Percentiles rank a stretch among this genome's conserved stretches.
phyloP scores from a whole-genome alignment of 2,329 filamentous ascomycete species.

The Cercospora sp. region DNA sequence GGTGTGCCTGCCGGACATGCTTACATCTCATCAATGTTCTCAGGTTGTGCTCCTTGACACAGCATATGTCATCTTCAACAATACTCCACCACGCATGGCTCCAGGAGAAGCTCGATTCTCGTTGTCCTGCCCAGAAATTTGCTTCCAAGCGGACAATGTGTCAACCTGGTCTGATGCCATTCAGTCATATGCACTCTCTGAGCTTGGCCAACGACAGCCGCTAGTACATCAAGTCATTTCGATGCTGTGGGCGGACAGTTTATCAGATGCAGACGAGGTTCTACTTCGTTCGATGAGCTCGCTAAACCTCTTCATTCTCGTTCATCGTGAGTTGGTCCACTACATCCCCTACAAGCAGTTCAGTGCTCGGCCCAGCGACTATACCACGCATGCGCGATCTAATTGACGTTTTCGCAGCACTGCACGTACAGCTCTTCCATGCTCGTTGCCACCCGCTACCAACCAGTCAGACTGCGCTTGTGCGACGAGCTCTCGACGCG shows the following conservation, averaged over 20 bases:
- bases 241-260: slow-evolving; percentile 2
- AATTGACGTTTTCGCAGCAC: background rate
- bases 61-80: slow-evolving; percentile 14
- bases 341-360: background rate
- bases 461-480: slow-evolving; percentile 5
- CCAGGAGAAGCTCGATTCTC: background rate
- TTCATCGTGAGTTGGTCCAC: slow-evolving; percentile 1
- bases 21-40: background rate
- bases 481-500: background rate
- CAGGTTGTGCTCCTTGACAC: slow-evolving; percentile 6
- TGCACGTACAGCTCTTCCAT: slow-evolving; percentile 12
- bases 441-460: slow-evolving; percentile 12
- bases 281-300: background rate
- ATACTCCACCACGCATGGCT: slow-evolving; percentile 12
- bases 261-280: background rate
- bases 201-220: background rate
- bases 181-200: background rate
- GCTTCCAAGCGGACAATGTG: slow-evolving; percentile 9
- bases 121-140: slow-evolving; percentile 7
- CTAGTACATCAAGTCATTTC: slow-evolving; percentile 1
- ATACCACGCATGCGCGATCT: background rate
- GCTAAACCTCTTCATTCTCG: slow-evolving; percentile 4
- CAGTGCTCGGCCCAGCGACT: background rate
- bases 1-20: background rate
- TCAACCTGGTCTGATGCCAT: background rate